Percentiles rank a stretch among this genome's conserved stretches.
Conservation (phyloP, 1,284 basidiomycete species). For the Trichosporon sp. region DNA sequence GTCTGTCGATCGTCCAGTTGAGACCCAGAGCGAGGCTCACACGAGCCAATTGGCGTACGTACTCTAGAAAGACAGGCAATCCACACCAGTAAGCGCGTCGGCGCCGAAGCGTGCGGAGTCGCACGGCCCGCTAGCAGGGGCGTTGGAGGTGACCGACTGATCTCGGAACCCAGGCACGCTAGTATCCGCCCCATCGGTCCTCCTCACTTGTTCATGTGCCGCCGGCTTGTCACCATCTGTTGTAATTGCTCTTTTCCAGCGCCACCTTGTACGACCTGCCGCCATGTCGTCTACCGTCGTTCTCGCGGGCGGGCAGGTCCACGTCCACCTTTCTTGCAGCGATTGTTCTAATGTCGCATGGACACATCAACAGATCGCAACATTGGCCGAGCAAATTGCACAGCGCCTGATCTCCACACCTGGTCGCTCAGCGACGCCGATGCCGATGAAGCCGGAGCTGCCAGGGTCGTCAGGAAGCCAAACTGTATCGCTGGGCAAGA, state of each 20-base stretch:
- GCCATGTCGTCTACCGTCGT: slow-evolving; percentile 3
- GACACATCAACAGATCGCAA: slow-evolving; percentile 13
- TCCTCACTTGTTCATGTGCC: background rate
- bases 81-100: too few relatives aligned
- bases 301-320: slow-evolving; percentile 9
- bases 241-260: background rate
- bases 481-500: slow-evolving; percentile 8
- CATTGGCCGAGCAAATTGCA: slow-evolving; percentile 9
- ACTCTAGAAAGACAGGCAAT: too few relatives aligned
- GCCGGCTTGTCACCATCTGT: background rate
- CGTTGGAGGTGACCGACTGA: background rate
- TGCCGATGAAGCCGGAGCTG: background rate
- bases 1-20: too few relatives aligned
- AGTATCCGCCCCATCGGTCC: background rate
- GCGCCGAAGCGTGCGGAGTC: too few relatives aligned
- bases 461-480: background rate
- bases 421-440: background rate
- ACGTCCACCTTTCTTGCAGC: slow-evolving; percentile 10
- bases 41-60: too few relatives aligned
- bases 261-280: background rate
- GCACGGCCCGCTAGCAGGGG: too few relatives aligned
- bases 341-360: slow-evolving; percentile 5
- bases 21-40: too few relatives aligned
- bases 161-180: background rate
- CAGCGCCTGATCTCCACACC: background rate